Base-by-base conservation (phyloP, 2,329 filamentous ascomycete genomes). In the Talaromyces islandicus region DNA sequence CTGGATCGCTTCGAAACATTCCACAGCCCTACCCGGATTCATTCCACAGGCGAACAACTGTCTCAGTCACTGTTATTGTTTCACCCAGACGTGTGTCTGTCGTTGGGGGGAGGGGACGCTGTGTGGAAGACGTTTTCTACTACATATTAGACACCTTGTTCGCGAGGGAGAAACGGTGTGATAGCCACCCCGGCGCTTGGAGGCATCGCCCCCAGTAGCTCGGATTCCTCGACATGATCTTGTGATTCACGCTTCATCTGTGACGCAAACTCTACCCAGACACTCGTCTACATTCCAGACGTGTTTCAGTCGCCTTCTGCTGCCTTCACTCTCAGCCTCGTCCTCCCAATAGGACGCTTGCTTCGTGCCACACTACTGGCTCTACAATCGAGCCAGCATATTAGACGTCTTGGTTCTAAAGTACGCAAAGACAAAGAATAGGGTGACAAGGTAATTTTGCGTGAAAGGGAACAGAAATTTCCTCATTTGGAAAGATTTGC, bases 181-280 rank as follows among this genome's bases (percentile, higher is more conserved):
- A 52, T 52, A 58, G 59, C 57, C 59, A 58, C 57, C 35, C 50
- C 46, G 57, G 54, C 56, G 57, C 59, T 64, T 63, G 63, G 65
- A 64, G 64, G 54, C 27, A 51, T 54, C 41, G 30, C 51, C 57
- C 25, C 58, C 56, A 63, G 60, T 17, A 52, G 29, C 30, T 64
- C 54, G 55, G 58, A 63, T 64, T 62, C 58, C 62, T 66, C 64
- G 64, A 58, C 60, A 68, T 66, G 67, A 65, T 60, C 65, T 65
- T 66, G 62, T 73, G 68, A 72, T 66, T 68, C 65, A 66, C 64
- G 64, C 60, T 61, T 62, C 60, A 59, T 64, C 58, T 58, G 64
- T 63, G 64, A 65, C 61, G 63, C 65, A 63, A 59, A 46, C 50
- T 62, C 64, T 61, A 60, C 14, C 25, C 17, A 52, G 24, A 52